Conservation (phyloP, 176 grass and related monocot genomes). For the Ensete ventricosum region DNA sequence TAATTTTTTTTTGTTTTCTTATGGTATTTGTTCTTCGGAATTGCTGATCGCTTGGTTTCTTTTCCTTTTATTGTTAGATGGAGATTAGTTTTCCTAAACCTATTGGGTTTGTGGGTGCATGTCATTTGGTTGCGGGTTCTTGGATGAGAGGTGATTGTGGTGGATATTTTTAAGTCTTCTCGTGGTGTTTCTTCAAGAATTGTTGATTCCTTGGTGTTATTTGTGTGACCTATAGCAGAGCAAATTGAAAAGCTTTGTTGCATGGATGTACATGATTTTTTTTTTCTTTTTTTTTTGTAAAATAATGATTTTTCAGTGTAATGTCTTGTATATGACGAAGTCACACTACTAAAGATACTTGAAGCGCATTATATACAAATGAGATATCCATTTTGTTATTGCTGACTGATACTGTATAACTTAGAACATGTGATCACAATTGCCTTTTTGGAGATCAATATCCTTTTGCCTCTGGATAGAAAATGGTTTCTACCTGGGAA, state of each 20-base stretch:
- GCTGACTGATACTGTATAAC: neutral
- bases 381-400: neutral
- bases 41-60: neutral
- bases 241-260: neutral
- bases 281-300: neutral
- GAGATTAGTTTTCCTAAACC: neutral
- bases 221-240: neutral
- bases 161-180: neutral
- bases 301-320: neutral
- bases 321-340: neutral
- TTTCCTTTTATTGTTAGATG: neutral
- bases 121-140: no score
- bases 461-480: neutral
- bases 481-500: neutral
- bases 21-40: neutral
- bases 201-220: neutral
- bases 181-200: neutral
- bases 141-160: neutral
- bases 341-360: neutral
- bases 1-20: neutral
- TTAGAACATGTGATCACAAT: neutral
- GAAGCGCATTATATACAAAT: neutral
- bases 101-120: no score
- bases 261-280: neutral
- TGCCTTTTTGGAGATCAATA: slow-evolving; percentile 6